These are phyloP conservation scores for Xylaria sp. DNA, from an alignment of 495 filamentous ascomycete genomes.

Conservation along the genomic window DNA sequence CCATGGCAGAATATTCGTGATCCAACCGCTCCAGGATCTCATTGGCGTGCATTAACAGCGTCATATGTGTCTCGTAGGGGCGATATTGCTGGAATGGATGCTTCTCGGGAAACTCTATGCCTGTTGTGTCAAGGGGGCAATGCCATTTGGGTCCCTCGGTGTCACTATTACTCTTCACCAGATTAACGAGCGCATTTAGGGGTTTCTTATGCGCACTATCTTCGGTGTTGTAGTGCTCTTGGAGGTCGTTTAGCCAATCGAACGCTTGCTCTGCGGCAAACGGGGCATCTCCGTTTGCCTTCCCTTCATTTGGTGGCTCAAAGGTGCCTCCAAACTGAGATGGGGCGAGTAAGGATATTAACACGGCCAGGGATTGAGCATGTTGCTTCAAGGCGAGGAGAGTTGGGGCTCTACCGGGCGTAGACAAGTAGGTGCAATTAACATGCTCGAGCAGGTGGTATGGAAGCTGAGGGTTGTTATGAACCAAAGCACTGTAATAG, in stretches of 20 bases:
- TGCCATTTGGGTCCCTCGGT: conserved; percentile 48
- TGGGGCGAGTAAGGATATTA: conserved; percentile 55
- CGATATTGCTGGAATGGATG: conserved; percentile 27
- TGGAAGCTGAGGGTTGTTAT: conserved; percentile 36
- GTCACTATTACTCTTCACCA: conserved; percentile 49
- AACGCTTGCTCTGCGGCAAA: conserved; percentile 48
- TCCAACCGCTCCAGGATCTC: conserved; percentile 60
- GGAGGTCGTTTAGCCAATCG: conserved; percentile 58
- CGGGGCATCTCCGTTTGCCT: conserved; percentile 11
- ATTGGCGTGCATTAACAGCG: conserved; percentile 60
- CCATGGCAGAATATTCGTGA: conserved; percentile 58
- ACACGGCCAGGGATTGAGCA: conserved; percentile 56
- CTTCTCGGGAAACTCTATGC: conserved; percentile 28
- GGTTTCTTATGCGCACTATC: conserved; percentile 52
- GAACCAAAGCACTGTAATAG: conserved; percentile 39
- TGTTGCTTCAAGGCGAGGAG: conserved; percentile 62
- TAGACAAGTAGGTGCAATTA: conserved; percentile 62
- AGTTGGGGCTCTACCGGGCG: conserved; percentile 52
- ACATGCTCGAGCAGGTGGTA: conserved; percentile 46
- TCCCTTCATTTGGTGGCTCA: conserved; percentile 8
- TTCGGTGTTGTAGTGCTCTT: conserved; percentile 51
- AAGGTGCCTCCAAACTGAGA: conserved; percentile 27
- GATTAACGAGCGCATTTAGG: conserved; percentile 54
- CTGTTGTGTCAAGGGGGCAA: conserved; percentile 45
- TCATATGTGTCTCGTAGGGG: conserved; percentile 55